Percentiles rank a stretch among this genome's conserved stretches.
Conservation (phyloP, 2,329 filamentous ascomycete species). For the Fusarium domesticum region DNA sequence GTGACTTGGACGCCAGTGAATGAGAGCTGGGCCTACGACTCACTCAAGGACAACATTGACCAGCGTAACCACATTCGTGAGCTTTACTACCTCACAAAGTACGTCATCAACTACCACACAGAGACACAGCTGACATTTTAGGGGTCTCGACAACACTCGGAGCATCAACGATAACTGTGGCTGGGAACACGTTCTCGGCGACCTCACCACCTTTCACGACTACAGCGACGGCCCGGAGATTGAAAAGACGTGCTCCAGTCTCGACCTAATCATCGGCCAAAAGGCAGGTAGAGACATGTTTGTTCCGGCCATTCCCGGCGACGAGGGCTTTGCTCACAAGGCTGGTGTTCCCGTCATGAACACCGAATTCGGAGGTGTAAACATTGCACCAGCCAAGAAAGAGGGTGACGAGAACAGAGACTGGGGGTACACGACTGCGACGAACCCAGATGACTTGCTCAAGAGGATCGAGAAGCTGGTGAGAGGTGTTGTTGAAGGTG, state of each 20-base stretch:
- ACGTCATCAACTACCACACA: slow-evolving; percentile 28
- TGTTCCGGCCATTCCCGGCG: slow-evolving; percentile 43
- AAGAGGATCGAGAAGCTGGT: slow-evolving; percentile 56
- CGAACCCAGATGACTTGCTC: slow-evolving; percentile 57
- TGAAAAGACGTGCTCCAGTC: slow-evolving; percentile 49
- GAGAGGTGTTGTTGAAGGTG: slow-evolving; percentile 54
- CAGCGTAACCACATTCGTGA: slow-evolving; percentile 63
- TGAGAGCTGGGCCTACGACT: slow-evolving; percentile 61
- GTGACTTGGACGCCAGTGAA: slow-evolving; percentile 68
- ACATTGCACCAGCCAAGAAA: slow-evolving; percentile 52
- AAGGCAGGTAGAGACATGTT: slow-evolving; percentile 56
- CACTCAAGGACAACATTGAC: slow-evolving; percentile 51
- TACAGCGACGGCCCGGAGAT: slow-evolving; percentile 59
- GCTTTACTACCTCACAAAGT: slow-evolving; percentile 64
- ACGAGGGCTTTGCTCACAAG: slow-evolving; percentile 50
- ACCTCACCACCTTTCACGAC: slow-evolving; percentile 67
- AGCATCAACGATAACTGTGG: slow-evolving; percentile 71
- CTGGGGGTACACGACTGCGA: slow-evolving; percentile 68
- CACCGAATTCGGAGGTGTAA: slow-evolving; percentile 67
- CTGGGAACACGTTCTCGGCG: slow-evolving; percentile 65
- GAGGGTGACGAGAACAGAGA: slow-evolving; percentile 44
- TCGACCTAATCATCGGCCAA: slow-evolving; percentile 52
- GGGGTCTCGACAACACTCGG: slow-evolving; percentile 57
- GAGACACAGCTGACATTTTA: slow-evolving; percentile 15
- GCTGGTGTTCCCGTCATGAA: slow-evolving; percentile 60